These are phyloP conservation scores for Penicillium sp. DNA, from an alignment of 2,329 filamentous ascomycete species.

Conservation along the genomic window DNA sequence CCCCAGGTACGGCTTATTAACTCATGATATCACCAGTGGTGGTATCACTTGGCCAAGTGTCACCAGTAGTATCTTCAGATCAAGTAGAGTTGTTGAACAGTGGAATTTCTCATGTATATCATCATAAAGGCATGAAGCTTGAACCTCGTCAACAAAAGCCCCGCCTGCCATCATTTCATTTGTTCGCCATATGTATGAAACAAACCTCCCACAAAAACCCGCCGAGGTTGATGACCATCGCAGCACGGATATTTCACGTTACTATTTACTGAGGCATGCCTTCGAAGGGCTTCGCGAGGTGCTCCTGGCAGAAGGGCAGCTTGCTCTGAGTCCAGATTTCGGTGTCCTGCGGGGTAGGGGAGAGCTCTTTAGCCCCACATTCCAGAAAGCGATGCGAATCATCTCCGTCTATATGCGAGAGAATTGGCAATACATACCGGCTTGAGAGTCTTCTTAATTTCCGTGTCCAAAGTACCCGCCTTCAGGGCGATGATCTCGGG, in stretches of 20 bases:
- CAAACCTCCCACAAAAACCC: neutral
- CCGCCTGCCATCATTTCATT: neutral
- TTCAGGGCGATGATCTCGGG: conserved; percentile 71
- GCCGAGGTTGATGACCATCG: too few species aligned
- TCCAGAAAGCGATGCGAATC: neutral
- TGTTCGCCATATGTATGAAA: neutral
- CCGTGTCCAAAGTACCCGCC: conserved; percentile 64
- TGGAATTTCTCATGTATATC: conserved; percentile 6
- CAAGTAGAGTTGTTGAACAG: too few species aligned
- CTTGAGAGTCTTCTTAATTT: conserved; percentile 70
- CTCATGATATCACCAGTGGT: neutral
- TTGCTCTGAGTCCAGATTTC: conserved; percentile 73
- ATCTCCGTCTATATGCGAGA: neutral
- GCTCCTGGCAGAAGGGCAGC: conserved; percentile 71
- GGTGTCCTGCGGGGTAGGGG: conserved; percentile 48
- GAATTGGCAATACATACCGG: conserved; percentile 44
- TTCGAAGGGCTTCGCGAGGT: conserved; percentile 64
- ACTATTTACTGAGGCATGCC: conserved; percentile 62
- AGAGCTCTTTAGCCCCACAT: conserved; percentile 2
- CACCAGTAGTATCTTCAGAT: neutral
- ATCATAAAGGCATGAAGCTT: conserved; percentile 6
- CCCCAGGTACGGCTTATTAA: neutral
- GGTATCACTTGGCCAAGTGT: too few species aligned
- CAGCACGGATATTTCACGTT: neutral
- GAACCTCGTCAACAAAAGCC: neutral